These are phyloP conservation scores for Rhizophagus clarus DNA, from an alignment of 192 early-diverging fungal species.

Conservation along the genomic window DNA sequence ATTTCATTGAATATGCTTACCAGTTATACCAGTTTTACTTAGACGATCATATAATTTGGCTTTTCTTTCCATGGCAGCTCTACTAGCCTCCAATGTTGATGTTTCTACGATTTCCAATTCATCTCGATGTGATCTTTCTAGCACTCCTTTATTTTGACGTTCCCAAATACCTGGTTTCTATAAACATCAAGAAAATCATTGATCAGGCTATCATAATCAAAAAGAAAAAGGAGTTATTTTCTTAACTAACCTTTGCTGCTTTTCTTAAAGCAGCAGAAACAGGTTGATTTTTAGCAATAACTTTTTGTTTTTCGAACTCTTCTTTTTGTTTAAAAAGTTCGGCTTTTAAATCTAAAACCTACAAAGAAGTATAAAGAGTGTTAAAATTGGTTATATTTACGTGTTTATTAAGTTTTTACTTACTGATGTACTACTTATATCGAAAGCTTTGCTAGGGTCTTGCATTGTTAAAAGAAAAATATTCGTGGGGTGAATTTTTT, in stretches of 20 bases:
- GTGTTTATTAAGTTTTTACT: neutral
- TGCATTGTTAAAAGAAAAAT: slow-evolving; percentile 20
- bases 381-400: neutral
- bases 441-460: neutral
- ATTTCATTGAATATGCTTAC: slow-evolving; percentile 9
- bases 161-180: slow-evolving; percentile 44
- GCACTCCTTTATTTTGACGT: slow-evolving; percentile 51
- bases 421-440: slow-evolving; percentile 32
- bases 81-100: slow-evolving; percentile 37
- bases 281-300: slow-evolving; percentile 2
- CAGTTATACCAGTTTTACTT: slow-evolving; percentile 33
- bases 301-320: slow-evolving; percentile 31
- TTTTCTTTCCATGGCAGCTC: slow-evolving; percentile 57
- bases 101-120: slow-evolving; percentile 36
- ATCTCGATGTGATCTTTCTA: slow-evolving; percentile 43
- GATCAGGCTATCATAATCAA: neutral
- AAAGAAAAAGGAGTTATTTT: neutral
- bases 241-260: slow-evolving; percentile 3
- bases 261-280: slow-evolving; percentile 1
- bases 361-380: neutral
- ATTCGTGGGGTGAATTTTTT: no score
- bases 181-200: neutral
- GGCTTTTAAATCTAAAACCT: slow-evolving; percentile 32
- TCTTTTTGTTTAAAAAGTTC: slow-evolving; percentile 33
- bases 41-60: slow-evolving; percentile 59